Evolutionary conservation across 768 basidiomycete species (phyloP).

Genomic region (Leucocoprinus leucothites): DNA sequence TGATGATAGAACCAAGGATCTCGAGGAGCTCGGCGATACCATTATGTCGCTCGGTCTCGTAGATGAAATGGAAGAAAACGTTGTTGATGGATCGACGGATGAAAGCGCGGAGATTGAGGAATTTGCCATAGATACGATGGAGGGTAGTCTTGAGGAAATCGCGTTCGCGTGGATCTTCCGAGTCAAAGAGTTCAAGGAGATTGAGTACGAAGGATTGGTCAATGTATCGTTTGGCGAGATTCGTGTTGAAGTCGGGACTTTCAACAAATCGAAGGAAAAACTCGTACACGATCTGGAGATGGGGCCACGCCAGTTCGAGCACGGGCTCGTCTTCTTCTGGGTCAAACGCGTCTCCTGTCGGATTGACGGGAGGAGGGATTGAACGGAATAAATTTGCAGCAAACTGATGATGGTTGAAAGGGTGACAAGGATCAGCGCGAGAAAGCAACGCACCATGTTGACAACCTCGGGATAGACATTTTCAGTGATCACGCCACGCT

Average conservation of each 20-base stretch:
- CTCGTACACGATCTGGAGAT: constrained; percentile 98
- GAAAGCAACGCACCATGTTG: constrained; percentile 73
- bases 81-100: constrained; percentile 99
- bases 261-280: constrained; percentile 99
- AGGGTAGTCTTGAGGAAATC: constrained; percentile 99
- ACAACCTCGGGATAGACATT: constrained; percentile 98
- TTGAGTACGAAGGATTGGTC: constrained; percentile 95
- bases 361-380: constrained; percentile 99
- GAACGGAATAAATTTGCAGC: constrained; percentile 98
- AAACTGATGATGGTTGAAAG: constrained; percentile 59
- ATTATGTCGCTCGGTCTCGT: constrained; percentile 98
- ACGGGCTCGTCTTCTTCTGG: constrained; percentile 99
- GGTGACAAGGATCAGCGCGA: constrained; percentile 11
- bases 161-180: constrained; percentile 97
- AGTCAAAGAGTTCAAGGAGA: constrained; percentile 96
- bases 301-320: constrained; percentile 98
- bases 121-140: constrained; percentile 99
- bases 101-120: constrained; percentile 96
- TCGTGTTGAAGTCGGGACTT: constrained; percentile 96
- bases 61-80: constrained; percentile 98
- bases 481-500: constrained; percentile 95
- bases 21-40: constrained; percentile 98
- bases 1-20: constrained; percentile 99
- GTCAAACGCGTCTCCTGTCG: constrained; percentile 97
- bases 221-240: constrained; percentile 95